Conservation (phyloP, 1,284 basidiomycete genomes). For the Trichosporon sp. region DNA sequence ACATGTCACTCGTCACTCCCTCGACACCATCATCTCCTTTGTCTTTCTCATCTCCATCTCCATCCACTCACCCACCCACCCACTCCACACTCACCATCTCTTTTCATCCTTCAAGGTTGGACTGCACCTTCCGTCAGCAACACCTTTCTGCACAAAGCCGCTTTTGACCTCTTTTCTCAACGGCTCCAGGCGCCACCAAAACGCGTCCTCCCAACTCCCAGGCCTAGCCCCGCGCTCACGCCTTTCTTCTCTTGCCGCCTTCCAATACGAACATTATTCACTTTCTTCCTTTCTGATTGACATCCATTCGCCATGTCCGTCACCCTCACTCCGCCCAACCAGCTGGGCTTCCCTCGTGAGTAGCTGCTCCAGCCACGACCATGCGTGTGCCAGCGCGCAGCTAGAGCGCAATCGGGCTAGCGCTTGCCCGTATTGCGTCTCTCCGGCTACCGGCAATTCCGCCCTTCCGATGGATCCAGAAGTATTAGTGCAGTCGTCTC, state of each 20-base stretch:
- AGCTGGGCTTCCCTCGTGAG: conserved; percentile 55
- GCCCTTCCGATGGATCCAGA: background rate
- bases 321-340: conserved; percentile 50
- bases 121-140: background rate
- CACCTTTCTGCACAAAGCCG: background rate
- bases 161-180: background rate
- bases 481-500: background rate
- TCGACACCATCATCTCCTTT: background rate
- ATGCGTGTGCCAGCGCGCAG: background rate
- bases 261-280: background rate
- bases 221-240: background rate
- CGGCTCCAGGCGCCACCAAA: background rate
- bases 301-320: conserved; percentile 45
- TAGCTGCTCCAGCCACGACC: no score
- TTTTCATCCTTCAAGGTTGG: background rate
- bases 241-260: background rate
- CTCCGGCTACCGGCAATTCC: background rate
- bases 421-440: background rate
- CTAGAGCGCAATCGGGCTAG: background rate
- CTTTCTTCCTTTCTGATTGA: background rate
- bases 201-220: background rate
- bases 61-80: background rate
- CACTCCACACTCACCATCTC: background rate
- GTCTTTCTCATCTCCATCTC: background rate
- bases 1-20: background rate